phyloP scores from a whole-genome alignment of 2,329 filamentous ascomycete genomes.

The Cercospora zeae-maydis region DNA sequence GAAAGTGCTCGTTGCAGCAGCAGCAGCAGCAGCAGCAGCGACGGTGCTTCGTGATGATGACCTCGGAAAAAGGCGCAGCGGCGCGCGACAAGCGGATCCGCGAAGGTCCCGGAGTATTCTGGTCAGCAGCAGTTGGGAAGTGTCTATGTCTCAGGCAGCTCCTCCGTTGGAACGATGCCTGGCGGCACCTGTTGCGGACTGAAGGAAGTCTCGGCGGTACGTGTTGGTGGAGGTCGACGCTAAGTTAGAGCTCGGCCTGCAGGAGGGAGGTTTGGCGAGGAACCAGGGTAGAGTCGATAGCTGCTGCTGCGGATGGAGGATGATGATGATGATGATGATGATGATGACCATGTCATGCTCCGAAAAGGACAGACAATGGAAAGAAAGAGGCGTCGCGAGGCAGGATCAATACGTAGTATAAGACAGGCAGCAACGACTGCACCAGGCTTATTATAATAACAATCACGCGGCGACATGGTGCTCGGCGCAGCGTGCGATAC shows the following conservation, averaged over 20 bases:
- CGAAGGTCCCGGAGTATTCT: too few species aligned
- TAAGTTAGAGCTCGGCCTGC: conserved; percentile 17
- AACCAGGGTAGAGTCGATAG: conserved; percentile 6
- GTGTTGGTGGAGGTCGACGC: conserved; percentile 5
- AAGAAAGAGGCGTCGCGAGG: background rate
- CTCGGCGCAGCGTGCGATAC: background rate
- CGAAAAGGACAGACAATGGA: background rate
- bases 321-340: too few species aligned
- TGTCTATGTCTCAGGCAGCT: too few species aligned
- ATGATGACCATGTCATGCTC: background rate
- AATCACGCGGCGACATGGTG: too few species aligned
- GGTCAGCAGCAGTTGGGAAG: too few species aligned
- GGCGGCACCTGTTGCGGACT: conserved; percentile 19
- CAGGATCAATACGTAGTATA: too few species aligned
- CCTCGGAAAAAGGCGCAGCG: conserved; percentile 12
- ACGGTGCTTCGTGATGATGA: background rate
- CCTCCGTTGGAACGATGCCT: conserved; percentile 10
- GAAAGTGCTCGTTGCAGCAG: background rate
- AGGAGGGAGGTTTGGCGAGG: conserved; percentile 15
- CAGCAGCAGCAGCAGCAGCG: background rate
- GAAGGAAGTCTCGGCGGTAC: conserved; percentile 22
- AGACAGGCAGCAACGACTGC: too few species aligned
- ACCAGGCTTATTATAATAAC: too few species aligned
- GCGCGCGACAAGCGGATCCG: background rate
- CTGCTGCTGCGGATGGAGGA: background rate